phyloP scores from a whole-genome alignment of 129 eudicot species.

The Artemisia annua region DNA sequence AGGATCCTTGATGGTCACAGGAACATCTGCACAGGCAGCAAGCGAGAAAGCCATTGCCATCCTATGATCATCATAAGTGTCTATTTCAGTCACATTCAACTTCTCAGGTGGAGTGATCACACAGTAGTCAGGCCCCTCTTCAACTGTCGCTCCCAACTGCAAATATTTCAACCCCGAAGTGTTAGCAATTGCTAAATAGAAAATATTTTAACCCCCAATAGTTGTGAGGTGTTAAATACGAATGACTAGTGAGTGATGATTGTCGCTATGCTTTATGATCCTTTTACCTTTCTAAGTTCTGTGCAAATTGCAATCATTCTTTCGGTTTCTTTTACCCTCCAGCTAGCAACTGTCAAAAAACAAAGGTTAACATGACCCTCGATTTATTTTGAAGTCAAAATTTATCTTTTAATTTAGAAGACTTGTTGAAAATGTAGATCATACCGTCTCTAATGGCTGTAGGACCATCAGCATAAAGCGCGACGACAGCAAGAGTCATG shows the following conservation, averaged over 20 bases:
- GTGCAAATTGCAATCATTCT: slow-evolving; percentile 99
- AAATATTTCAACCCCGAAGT: background rate
- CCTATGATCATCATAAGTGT: slow-evolving; percentile 91
- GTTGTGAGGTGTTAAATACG: too few species aligned
- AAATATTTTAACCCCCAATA: background rate
- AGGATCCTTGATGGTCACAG: slow-evolving; percentile 92
- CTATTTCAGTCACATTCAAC: slow-evolving; percentile 69
- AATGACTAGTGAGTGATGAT: background rate
- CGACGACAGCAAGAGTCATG: slow-evolving; percentile 99
- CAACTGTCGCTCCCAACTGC: slow-evolving; percentile 96
- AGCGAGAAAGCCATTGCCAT: slow-evolving; percentile 99
- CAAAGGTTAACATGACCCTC: slow-evolving; percentile 4
- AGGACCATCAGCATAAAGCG: slow-evolving; percentile 93
- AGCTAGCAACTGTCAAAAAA: slow-evolving; percentile 77
- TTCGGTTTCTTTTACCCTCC: slow-evolving; percentile 99
- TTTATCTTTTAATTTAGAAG: background rate
- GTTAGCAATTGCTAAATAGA: too few species aligned
- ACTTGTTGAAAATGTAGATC: slow-evolving; percentile 4
- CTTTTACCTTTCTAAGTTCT: slow-evolving; percentile 82
- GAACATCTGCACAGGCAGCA: slow-evolving; percentile 95
- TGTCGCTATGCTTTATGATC: background rate
- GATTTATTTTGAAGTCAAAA: background rate
- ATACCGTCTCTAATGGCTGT: slow-evolving; percentile 97
- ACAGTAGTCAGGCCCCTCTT: slow-evolving; percentile 96
- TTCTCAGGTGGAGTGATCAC: slow-evolving; percentile 92